Conservation (phyloP, 2,329 filamentous ascomycete genomes). For the Shiraia sp. region DNA sequence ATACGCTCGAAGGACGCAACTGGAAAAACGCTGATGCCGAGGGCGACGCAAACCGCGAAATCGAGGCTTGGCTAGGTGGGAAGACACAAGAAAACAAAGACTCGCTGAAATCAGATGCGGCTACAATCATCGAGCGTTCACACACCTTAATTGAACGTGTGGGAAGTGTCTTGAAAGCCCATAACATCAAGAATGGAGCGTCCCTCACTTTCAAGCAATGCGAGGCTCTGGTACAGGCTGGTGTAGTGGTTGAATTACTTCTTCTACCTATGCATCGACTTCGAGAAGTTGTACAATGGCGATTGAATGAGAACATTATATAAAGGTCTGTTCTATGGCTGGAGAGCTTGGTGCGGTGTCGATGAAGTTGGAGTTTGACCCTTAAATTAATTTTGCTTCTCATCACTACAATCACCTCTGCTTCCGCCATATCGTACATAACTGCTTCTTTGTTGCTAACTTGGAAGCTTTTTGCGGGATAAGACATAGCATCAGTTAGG, state of each 20-base stretch:
- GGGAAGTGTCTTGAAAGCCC: background rate
- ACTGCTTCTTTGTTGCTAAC: no score
- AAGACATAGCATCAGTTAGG: no score
- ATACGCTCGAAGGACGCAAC: slow-evolving; percentile 2
- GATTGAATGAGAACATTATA: slow-evolving; percentile 2
- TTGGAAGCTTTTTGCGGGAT: no score
- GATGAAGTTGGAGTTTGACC: no score
- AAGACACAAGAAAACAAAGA: background rate
- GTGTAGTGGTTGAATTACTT: slow-evolving; percentile 1
- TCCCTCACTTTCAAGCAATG: slow-evolving; percentile 1
- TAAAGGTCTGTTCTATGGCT: no score
- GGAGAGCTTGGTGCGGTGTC: no score
- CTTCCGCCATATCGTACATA: no score
- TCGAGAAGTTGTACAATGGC: slow-evolving; percentile 1
- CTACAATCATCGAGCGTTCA: background rate
- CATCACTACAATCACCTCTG: no score
- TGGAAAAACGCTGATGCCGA: background rate
- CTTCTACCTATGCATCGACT: slow-evolving; percentile 2
- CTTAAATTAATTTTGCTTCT: no score
- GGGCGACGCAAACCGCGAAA: background rate
- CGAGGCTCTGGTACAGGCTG: background rate
- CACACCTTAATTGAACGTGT: background rate
- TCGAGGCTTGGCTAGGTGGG: background rate
- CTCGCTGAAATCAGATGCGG: background rate
- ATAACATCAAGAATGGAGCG: background rate